phyloP scores from a whole-genome alignment of 2,329 filamentous ascomycete genomes.

The Botryosphaeria dothidea region DNA sequence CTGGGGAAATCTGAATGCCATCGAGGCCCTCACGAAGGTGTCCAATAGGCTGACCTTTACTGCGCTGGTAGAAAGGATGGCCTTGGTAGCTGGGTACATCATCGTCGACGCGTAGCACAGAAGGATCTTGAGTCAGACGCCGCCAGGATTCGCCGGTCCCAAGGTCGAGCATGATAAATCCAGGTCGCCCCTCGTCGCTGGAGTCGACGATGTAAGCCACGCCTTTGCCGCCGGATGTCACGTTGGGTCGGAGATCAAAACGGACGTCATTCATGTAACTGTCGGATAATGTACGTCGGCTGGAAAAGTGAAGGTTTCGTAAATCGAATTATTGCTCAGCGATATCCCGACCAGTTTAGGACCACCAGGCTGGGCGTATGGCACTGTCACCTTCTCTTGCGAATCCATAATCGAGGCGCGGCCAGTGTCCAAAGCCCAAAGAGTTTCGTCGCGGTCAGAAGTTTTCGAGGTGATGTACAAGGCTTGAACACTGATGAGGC shows the following conservation, averaged over 20 bases:
- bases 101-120: constrained; percentile 36
- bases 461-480: constrained; percentile 50
- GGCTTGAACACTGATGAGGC: constrained; percentile 52
- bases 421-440: constrained; percentile 56
- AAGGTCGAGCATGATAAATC: constrained; percentile 52
- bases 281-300: constrained; percentile 45
- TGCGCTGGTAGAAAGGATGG: constrained; percentile 43
- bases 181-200: constrained; percentile 47
- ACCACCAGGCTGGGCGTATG: constrained; percentile 43
- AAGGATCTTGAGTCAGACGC: constrained; percentile 45
- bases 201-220: constrained; percentile 56
- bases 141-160: constrained; percentile 51
- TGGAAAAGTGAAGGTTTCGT: constrained; percentile 53
- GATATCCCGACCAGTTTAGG: constrained; percentile 54
- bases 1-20: constrained; percentile 50
- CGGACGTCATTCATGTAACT: constrained; percentile 56
- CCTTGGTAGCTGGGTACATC: constrained; percentile 51
- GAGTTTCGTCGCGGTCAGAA: constrained; percentile 27
- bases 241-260: constrained; percentile 47
- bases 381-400: constrained; percentile 42
- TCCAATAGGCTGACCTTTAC: constrained; percentile 33
- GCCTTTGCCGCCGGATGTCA: constrained; percentile 45
- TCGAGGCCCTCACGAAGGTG: constrained; percentile 49
- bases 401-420: constrained; percentile 39
- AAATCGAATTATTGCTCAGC: constrained; percentile 46